These are phyloP conservation scores for Fusarium begoniae DNA, from an alignment of 2,329 filamentous ascomycete species.

Conservation along the genomic window DNA sequence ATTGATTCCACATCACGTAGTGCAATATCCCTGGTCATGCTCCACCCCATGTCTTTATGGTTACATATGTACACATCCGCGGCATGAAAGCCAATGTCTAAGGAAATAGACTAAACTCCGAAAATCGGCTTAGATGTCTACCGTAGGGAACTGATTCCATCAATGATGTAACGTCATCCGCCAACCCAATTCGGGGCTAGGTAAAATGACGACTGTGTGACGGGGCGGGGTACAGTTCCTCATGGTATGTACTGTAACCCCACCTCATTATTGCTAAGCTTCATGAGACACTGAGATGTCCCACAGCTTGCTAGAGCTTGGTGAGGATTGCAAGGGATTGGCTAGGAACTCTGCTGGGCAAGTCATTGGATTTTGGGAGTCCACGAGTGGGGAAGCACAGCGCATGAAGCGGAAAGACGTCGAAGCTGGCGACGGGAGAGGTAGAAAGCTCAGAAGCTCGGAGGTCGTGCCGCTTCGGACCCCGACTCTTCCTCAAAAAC, in stretches of 20 bases:
- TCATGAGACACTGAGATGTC: slow-evolving; percentile 10
- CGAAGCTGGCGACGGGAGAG: slow-evolving; percentile 5
- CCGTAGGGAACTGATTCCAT: background rate
- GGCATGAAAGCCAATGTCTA: background rate
- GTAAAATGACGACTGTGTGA: slow-evolving; percentile 37
- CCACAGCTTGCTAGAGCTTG: slow-evolving; percentile 29
- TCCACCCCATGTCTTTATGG: background rate
- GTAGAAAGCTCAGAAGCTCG: slow-evolving; percentile 21
- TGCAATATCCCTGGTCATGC: background rate
- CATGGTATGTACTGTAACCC: slow-evolving; percentile 13
- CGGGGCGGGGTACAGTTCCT: slow-evolving; percentile 31
- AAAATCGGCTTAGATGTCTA: slow-evolving; percentile 24
- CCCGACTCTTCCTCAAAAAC: slow-evolving; percentile 41
- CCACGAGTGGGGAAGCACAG: slow-evolving; percentile 2
- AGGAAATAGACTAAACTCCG: slow-evolving; percentile 16
- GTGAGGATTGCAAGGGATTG: slow-evolving; percentile 20
- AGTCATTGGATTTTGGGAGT: background rate
- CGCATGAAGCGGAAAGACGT: background rate
- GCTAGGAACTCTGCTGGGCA: slow-evolving; percentile 1
- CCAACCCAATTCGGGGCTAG: slow-evolving; percentile 31
- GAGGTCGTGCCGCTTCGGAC: slow-evolving; percentile 32
- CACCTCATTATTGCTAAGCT: slow-evolving; percentile 26
- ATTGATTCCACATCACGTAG: slow-evolving; percentile 16
- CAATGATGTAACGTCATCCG: slow-evolving; percentile 43
- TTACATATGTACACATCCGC: background rate